Evolutionary conservation across 805 yeast species (phyloP), one percentile per base, ranked within the genome.

Genomic region (Starmerella gropengiesseri): DNA sequence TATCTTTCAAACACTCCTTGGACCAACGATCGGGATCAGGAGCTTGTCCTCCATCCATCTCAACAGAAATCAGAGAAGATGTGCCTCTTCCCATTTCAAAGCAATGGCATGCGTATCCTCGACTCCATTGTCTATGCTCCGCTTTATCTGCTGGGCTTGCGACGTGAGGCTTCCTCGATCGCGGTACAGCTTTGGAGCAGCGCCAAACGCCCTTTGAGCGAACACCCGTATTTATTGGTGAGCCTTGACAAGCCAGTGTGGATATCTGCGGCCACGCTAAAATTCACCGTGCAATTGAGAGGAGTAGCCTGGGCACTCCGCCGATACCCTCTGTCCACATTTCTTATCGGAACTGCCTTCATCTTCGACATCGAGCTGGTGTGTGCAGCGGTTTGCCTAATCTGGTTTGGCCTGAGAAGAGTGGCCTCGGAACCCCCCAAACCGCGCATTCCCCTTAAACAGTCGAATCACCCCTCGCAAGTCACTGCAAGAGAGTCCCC

Each of bases 321-420:
- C 18, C 7, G 27, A 20, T 37, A 42, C 31, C 45, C 48, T 2
- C 17, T 49, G 2, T 13, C 34, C 17, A 33, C 49, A 5, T 46
- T 45, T 31, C 34, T 47, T 22, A 18, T 42, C 4, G 49, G 49
- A 7, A 31, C 45, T 12, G 44, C 37, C 5, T 33, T 40, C n/a
- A 18, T 49, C 18, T 44, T 48, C 36, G 40, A 35, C 17, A 20
- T 40, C 8, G 46, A 42, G 23, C 40, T 54, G 22, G 40, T 49
- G 16, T 42, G 19, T 7, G 38, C 38, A 20, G 30, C 22, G 6
- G 11, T 35, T 6, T 29, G 30, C 2, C 29, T 35, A 1, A 6
- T 35, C 21, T 32, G 25, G 25, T 32, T 5, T 14, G 27, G 19
- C 9, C 17, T 32, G n/a, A 32, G 18, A 21, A 12, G 27, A 5